These are phyloP conservation scores for Omphalotus olearius DNA, from an alignment of 1,284 basidiomycete species.

Conservation along the genomic window DNA sequence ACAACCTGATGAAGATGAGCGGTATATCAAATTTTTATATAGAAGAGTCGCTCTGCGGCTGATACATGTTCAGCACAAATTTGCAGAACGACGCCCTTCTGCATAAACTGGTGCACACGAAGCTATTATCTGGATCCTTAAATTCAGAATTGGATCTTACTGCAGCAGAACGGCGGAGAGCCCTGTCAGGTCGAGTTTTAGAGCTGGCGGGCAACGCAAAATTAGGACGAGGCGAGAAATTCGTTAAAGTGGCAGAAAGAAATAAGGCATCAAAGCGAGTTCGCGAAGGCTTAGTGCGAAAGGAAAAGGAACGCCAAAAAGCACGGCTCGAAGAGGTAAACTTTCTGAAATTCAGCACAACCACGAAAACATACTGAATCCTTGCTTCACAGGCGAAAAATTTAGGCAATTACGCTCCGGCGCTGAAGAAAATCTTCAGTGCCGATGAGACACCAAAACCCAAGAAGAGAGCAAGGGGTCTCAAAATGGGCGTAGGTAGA, in stretches of 20 bases:
- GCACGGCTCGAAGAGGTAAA: slow-evolving; percentile 63
- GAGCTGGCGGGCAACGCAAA: slow-evolving; percentile 63
- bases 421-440: slow-evolving; percentile 63
- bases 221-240: slow-evolving; percentile 66
- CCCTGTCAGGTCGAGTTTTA: slow-evolving; percentile 67
- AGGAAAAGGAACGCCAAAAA: slow-evolving; percentile 50
- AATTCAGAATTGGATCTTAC: slow-evolving; percentile 56
- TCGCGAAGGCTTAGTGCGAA: slow-evolving; percentile 60
- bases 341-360: slow-evolving; percentile 1
- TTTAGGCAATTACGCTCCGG: slow-evolving; percentile 75
- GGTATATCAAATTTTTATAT: slow-evolving; percentile 22
- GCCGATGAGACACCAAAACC: slow-evolving; percentile 23
- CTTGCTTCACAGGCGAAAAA: slow-evolving; percentile 57
- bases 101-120: slow-evolving; percentile 73
- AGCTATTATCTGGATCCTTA: slow-evolving; percentile 67
- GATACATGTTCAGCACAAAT: slow-evolving; percentile 48
- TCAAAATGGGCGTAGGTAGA: slow-evolving; percentile 74
- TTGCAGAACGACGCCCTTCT: slow-evolving; percentile 70
- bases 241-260: slow-evolving; percentile 53
- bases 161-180: slow-evolving; percentile 64
- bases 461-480: slow-evolving; percentile 55
- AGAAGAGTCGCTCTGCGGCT: background rate
- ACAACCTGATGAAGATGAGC: slow-evolving; percentile 37
- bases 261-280: slow-evolving; percentile 67
- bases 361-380: slow-evolving; percentile 12